A percentile compares a stretch with the other conserved stretches of the same genome.
phyloP scores from a whole-genome alignment of 495 filamentous ascomycete genomes.

The Lophium mytilinum region DNA sequence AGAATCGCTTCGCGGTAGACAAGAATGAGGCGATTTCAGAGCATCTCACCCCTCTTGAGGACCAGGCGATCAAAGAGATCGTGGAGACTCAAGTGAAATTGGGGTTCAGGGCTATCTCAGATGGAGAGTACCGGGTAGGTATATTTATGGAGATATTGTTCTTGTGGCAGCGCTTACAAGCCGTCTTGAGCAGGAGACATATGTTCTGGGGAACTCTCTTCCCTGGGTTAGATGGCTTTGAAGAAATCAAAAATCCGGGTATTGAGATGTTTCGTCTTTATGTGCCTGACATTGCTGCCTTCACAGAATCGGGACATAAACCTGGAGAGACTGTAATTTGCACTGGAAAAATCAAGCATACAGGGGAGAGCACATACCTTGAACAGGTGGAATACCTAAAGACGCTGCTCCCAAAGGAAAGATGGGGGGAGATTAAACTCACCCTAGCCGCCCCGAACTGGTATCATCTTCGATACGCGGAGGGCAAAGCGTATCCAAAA shows the following conservation, averaged over 20 bases:
- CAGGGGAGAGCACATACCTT: slow-evolving; percentile 40
- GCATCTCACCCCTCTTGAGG: too few species aligned
- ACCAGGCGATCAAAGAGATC: too few species aligned
- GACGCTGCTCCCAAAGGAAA: slow-evolving; percentile 39
- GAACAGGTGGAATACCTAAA: slow-evolving; percentile 52
- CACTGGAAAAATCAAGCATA: slow-evolving; percentile 40
- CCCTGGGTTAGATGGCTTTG: slow-evolving; percentile 64
- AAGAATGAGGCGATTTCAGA: too few species aligned
- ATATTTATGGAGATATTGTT: not conserved
- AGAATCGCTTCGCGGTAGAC: not conserved
- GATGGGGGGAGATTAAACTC: slow-evolving; percentile 50
- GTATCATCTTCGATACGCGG: slow-evolving; percentile 57
- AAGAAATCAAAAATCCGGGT: slow-evolving; percentile 51
- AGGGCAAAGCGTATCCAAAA: slow-evolving; percentile 48
- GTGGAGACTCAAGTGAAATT: too few species aligned
- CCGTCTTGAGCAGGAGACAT: not conserved
- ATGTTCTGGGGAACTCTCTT: slow-evolving; percentile 70
- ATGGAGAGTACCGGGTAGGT: too few species aligned
- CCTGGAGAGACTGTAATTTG: slow-evolving; percentile 68
- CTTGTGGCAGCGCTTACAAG: not conserved
- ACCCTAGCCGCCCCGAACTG: slow-evolving; percentile 59
- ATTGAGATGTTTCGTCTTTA: slow-evolving; percentile 61
- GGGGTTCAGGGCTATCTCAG: too few species aligned
- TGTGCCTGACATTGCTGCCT: slow-evolving; percentile 71
- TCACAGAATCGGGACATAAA: slow-evolving; percentile 62